phyloP scores from a whole-genome alignment of 1,139 yeast genomes.

The Zygoascus sp. region DNA sequence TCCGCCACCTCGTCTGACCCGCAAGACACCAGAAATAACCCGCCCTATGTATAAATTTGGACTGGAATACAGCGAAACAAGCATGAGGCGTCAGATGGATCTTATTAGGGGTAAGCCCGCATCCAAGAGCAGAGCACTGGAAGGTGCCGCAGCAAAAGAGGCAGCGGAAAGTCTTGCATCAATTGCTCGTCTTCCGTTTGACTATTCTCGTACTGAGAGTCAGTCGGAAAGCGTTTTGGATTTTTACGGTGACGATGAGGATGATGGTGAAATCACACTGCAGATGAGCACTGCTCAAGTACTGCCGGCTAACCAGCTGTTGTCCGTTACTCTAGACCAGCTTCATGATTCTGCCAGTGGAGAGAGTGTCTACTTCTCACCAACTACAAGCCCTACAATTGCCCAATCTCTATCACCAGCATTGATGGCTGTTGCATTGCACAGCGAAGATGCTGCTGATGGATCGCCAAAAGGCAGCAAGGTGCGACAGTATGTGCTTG shows the following conservation, averaged over 20 bases:
- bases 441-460: background rate
- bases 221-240: conserved; percentile 11
- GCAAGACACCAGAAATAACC: conserved; percentile 28
- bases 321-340: too few species aligned
- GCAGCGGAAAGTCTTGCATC: background rate
- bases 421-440: background rate
- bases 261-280: conserved; percentile 5
- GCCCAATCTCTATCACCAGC: background rate
- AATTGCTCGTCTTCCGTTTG: conserved; percentile 24
- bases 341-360: background rate
- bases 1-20: conserved; percentile 31
- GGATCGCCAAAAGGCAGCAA: background rate
- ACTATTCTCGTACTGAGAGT: conserved; percentile 9
- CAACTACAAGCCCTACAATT: background rate
- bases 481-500: background rate
- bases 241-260: conserved; percentile 13
- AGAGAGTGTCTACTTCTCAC: conserved; percentile 7
- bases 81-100: conserved; percentile 22
- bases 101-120: conserved; percentile 11
- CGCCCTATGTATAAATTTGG: conserved; percentile 28
- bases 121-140: background rate
- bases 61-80: conserved; percentile 25
- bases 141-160: background rate
- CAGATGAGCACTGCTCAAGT: background rate
- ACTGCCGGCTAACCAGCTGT: background rate